These are phyloP conservation scores for Fraxinus americana DNA, from an alignment of 257 asterid species.

Conservation along the genomic window DNA sequence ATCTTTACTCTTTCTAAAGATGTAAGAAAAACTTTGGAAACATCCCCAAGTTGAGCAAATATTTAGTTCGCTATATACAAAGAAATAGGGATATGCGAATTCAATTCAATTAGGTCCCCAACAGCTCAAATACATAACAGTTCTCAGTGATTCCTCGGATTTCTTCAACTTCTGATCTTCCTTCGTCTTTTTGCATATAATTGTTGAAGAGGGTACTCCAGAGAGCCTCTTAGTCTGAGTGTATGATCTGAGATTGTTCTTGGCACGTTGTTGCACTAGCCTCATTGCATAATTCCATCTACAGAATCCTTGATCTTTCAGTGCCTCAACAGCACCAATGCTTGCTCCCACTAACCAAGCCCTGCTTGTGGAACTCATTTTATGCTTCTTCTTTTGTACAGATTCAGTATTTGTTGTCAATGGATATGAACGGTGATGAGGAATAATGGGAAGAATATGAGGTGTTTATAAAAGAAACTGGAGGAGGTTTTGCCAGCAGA, in stretches of 20 bases:
- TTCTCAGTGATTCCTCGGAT: conserved; percentile 42
- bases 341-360: not conserved
- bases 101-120: conserved; percentile 58
- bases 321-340: not conserved
- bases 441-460: not conserved
- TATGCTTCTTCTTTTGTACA: not conserved
- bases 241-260: not conserved
- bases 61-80: too few species aligned
- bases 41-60: too few species aligned
- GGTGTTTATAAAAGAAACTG: not conserved
- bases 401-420: not conserved
- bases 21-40: too few species aligned
- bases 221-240: not conserved
- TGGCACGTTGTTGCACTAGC: not conserved
- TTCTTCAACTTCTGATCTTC: conserved; percentile 29
- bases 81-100: too few species aligned
- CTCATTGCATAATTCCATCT: not conserved
- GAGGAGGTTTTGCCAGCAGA: not conserved
- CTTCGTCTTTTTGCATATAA: not conserved
- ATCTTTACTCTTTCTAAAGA: too few species aligned
- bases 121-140: conserved; percentile 52
- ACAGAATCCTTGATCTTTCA: not conserved
- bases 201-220: not conserved
- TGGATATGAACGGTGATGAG: not conserved
- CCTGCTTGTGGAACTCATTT: not conserved